Percentiles rank a stretch among this genome's conserved stretches.
Conservation (phyloP, 1,284 basidiomycete species). For the Trametes pubescens region DNA sequence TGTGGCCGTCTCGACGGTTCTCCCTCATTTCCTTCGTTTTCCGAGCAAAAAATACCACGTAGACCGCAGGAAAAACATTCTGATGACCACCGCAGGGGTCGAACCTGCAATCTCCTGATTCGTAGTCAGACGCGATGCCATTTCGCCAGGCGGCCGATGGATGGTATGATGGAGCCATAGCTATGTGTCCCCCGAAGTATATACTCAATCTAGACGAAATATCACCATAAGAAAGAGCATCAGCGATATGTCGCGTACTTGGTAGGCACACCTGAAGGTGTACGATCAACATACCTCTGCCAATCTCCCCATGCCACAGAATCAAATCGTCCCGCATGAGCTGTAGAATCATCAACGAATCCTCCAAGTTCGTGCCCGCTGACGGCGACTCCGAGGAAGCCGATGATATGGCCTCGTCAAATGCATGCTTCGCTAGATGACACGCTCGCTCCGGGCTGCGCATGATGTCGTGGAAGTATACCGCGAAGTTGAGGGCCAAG, state of each 20-base stretch:
- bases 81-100: conserved; percentile 52
- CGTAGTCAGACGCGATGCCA: conserved; percentile 86
- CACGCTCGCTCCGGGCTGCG: conserved; percentile 93
- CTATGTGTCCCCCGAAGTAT: too few relatives aligned
- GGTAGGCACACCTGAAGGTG: not conserved
- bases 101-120: conserved; percentile 61
- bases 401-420: conserved; percentile 69
- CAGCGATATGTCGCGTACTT: not conserved
- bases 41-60: too few relatives aligned
- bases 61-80: not conserved
- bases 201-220: not conserved
- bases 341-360: conserved; percentile 73
- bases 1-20: too few relatives aligned
- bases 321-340: conserved; percentile 70
- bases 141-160: conserved; percentile 74
- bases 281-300: conserved; percentile 13
- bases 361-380: conserved; percentile 56
- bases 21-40: too few relatives aligned
- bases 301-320: conserved; percentile 68
- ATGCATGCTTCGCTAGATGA: conserved; percentile 83
- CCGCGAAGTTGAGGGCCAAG: conserved; percentile 94
- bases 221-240: not conserved
- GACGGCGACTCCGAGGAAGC: conserved; percentile 47
- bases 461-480: conserved; percentile 96
- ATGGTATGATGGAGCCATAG: not conserved